Base-by-base conservation (phyloP, 345 rosid genomes). In the Brassica juncea region DNA sequence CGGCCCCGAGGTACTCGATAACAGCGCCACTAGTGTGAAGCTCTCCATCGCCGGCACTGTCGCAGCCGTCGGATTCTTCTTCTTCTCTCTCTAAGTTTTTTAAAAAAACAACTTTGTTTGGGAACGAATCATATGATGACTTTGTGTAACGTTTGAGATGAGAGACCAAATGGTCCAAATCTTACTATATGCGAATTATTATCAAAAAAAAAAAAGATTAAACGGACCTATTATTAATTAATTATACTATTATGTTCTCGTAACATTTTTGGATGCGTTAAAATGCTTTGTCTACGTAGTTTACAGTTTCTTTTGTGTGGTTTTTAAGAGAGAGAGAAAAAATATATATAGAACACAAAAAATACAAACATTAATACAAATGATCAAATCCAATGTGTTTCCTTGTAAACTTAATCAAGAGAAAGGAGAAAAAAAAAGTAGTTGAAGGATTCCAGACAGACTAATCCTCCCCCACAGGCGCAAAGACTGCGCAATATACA, bases 11-110 rank as follows among this genome's bases (percentile, higher is more conserved):
- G 9, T 74, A 23, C 75, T 78, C 44, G 4, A 5, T 8, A 63
- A 64, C 44, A 58, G 28, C 71, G 82, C 82, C 49, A 21, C 67
- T 1, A n/a, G 10, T 5, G 60, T 60, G 44, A 80, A 80, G 59
- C 79, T 80, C 79, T 74, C 82, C 49, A 15, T 80, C 59, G 66
- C 78, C 78, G 82, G 75, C 66, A 32, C 59, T 35, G 8, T 68
- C 1, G 82, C 78, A 71, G 82, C 79, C 71, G 71, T 31, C 59
- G 71, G 78, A 62, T 4, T 69, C 34, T 68, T 80, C 79, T 35
- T 80, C 79, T 80, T 74, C 65, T 73, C 78, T 47, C 64, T 79
- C 66, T 80, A 80, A 80, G 79, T 37, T 39, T 11, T 3, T 11
- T 39, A 9, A 10, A n/a, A n/a, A 8, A 49, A 34, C 4, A 9